Base-by-base conservation (phyloP, 1,139 yeast genomes). In the Yamadazyma jaroonii region DNA sequence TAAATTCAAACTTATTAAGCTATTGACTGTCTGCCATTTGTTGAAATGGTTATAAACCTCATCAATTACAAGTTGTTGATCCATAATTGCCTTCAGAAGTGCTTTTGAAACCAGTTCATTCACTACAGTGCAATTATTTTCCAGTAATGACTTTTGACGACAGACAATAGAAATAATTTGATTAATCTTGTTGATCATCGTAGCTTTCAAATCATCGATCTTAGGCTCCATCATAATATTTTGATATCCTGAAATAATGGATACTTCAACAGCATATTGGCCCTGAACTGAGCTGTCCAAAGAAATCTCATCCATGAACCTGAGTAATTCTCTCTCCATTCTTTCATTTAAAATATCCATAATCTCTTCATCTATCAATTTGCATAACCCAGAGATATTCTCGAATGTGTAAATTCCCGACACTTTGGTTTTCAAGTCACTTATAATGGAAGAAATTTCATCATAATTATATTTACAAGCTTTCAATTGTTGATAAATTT, bases 21-120 rank as follows among this genome's bases (percentile, higher is more conserved):
- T 59, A 49, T 81, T 85, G 25, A 83, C 63, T 23, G 61, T 61
- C 7, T 56, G 54, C 95, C 95, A 87, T 24, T 64, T 60, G 2
- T 51, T 45, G 13, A 72, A 54, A 46, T 77, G 79, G 0, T 21
- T 36, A 1, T 52, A 44, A 0, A 74, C 20, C 2, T 28, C 24
- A 6, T 25, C 24, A 2, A 15, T 12, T 12, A 35, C 25, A 2
- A 7, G 9, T 6, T 31, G 39, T 5, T 49, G 28, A 13, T 36
- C 15, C 32, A 50, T 49, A 9, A 54, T 28, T 11, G 40, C 32
- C 5, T 21, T 30, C 25, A 14, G 13, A 7, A 35, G 3, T 11
- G 24, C 2, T 7, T 25, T 25, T 2, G 37, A 17, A 14, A 35
- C 17, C 5, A 20, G 9, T 5, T 12, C 20, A 9, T 22, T 11